phyloP scores from a whole-genome alignment of 1,284 basidiomycete genomes.

The Cutaneotrichosporon dermatis region DNA sequence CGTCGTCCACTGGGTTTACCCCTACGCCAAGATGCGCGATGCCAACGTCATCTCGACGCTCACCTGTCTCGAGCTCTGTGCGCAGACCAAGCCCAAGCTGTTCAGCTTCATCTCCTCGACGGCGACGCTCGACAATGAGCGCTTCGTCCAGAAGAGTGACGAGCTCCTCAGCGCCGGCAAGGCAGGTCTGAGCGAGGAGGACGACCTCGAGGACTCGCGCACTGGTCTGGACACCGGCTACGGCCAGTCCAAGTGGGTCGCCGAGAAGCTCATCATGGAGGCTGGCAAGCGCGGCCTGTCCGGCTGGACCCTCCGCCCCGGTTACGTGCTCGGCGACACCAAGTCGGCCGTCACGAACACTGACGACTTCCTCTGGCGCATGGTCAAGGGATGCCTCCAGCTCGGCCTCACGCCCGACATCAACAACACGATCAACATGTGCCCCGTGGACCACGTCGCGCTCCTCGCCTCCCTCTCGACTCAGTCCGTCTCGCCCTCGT shows the following conservation, averaged over 20 bases:
- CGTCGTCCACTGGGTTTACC: conserved; percentile 98
- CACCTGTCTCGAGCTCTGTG: conserved; percentile 74
- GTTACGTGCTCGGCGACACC: conserved; percentile 95
- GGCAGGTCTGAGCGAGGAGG: conserved; percentile 76
- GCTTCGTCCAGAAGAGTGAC: conserved; percentile 86
- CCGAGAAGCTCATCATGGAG: conserved; percentile 88
- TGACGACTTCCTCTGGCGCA: conserved; percentile 97
- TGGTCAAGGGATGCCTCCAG: conserved; percentile 97
- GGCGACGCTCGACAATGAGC: conserved; percentile 82
- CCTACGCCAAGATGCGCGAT: conserved; percentile 86
- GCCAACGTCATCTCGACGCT: conserved; percentile 90
- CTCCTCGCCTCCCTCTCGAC: conserved; percentile 71
- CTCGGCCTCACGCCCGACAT: conserved; percentile 94
- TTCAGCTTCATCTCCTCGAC: conserved; percentile 93
- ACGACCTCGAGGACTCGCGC: conserved; percentile 85
- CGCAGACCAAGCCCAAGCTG: conserved; percentile 67
- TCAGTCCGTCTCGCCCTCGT: conserved; percentile 51
- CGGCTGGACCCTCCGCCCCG: conserved; percentile 88
- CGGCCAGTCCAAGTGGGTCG: conserved; percentile 98
- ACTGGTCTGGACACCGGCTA: conserved; percentile 81
- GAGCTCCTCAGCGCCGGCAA: conserved; percentile 54
- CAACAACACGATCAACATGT: conserved; percentile 98
- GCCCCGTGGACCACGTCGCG: conserved; percentile 95
- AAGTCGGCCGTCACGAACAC: conserved; percentile 91
- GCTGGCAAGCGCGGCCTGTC: conserved; percentile 78